phyloP scores from a whole-genome alignment of 1,139 yeast genomes.

The Candida smagusa region DNA sequence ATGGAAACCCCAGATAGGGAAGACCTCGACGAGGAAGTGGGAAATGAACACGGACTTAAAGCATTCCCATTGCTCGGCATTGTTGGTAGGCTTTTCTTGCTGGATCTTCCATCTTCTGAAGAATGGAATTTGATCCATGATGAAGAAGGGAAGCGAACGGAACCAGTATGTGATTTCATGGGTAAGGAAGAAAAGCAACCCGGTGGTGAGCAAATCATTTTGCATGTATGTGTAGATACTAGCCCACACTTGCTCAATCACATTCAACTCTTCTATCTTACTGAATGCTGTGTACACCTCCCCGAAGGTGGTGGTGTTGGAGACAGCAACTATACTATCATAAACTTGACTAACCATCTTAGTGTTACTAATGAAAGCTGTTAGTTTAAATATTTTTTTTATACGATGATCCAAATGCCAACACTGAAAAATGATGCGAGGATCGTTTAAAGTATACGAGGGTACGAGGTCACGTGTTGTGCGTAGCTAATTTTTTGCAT shows the following conservation, averaged over 20 bases:
- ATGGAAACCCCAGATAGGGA: conserved; percentile 50
- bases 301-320: conserved; percentile 36
- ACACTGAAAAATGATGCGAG: too few relatives aligned
- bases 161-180: conserved; percentile 47
- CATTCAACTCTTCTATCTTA: conserved; percentile 22
- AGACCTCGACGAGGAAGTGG: conserved; percentile 44
- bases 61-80: conserved; percentile 48
- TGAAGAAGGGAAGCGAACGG: conserved; percentile 45
- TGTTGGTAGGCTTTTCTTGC: conserved; percentile 39
- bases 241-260: conserved; percentile 41
- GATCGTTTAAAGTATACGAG: too few relatives aligned
- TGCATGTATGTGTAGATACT: conserved; percentile 41
- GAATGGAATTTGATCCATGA: conserved; percentile 41
- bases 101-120: conserved; percentile 44
- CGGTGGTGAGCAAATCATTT: conserved; percentile 46
- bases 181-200: conserved; percentile 38
- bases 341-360: conserved; percentile 26
- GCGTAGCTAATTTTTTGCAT: too few relatives aligned
- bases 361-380: too few relatives aligned
- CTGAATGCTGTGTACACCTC: conserved; percentile 37
- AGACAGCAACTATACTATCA: conserved; percentile 39
- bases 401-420: too few relatives aligned
- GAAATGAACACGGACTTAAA: conserved; percentile 42
- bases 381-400: too few relatives aligned
- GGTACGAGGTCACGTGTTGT: too few relatives aligned